Percentiles rank a stretch among this genome's conserved stretches.
Evolutionary conservation across 208 protist species (phyloP).

Genomic region (Leishmania lainsoni): DNA sequence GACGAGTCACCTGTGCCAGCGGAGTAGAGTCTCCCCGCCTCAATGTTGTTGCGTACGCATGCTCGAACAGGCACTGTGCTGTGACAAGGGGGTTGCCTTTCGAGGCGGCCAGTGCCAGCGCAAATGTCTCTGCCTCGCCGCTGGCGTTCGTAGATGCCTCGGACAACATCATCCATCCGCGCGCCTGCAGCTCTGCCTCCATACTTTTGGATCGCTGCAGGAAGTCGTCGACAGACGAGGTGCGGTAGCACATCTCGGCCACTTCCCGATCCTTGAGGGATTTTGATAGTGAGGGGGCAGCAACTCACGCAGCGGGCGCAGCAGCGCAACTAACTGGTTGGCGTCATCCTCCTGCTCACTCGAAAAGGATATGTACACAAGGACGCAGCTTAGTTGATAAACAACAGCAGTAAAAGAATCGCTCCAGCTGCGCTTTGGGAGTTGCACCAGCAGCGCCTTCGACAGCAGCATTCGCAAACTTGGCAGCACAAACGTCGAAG

Average conservation of each 20-base stretch:
- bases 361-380: constrained; percentile 25
- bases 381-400: constrained; percentile 27
- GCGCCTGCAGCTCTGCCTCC: constrained; percentile 62
- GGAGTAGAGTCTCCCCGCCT: constrained; percentile 8
- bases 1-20: constrained; percentile 8
- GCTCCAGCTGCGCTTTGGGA: constrained; percentile 31
- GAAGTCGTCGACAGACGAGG: constrained; percentile 40
- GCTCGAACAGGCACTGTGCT: constrained; percentile 50
- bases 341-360: constrained; percentile 17
- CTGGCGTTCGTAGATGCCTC: constrained; percentile 29
- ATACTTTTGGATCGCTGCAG: constrained; percentile 43
- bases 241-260: constrained; percentile 49
- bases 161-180: constrained; percentile 71
- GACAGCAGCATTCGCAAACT: constrained; percentile 83
- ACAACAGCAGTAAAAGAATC: constrained; percentile 29
- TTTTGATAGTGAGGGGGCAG: constrained; percentile 66
- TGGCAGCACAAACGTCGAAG: constrained; percentile 39
- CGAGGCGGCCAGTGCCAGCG: constrained; percentile 43
- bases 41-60: constrained; percentile 22
- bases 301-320: constrained; percentile 47
- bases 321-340: constrained; percentile 27
- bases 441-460: constrained; percentile 33
- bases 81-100: constrained; percentile 38
- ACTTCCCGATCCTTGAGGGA: constrained; percentile 55
- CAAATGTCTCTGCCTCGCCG: constrained; percentile 48